Evolutionary conservation across 805 yeast species (phyloP).

Genomic region (Torulaspora gathmanii): DNA sequence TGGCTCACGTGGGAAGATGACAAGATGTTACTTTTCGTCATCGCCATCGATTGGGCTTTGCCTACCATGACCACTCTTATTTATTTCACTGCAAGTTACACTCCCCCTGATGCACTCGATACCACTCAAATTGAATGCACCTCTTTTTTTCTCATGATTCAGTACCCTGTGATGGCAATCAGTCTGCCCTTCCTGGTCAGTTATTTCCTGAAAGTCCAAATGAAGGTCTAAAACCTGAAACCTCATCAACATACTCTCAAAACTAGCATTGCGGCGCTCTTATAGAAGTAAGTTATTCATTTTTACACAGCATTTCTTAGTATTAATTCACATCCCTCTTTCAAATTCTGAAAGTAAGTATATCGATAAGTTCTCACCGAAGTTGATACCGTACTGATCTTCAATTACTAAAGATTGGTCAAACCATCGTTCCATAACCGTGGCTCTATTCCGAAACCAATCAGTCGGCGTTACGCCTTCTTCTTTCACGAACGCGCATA

Average conservation of each 20-base stretch:
- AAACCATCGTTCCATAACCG: constrained; percentile 55
- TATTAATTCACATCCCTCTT: constrained; percentile 13
- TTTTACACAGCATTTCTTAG: not conserved
- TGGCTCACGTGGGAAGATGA: constrained; percentile 52
- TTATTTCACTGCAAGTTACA: constrained; percentile 80
- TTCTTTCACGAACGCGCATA: constrained; percentile 69
- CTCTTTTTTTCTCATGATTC: constrained; percentile 68
- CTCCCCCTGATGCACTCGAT: constrained; percentile 53
- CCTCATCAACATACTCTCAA: not conserved
- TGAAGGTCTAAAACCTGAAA: constrained; percentile 21
- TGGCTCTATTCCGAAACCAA: constrained; percentile 73
- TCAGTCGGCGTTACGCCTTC: constrained; percentile 59
- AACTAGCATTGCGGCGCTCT: not conserved
- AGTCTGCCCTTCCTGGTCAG: constrained; percentile 62
- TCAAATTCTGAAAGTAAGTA: constrained; percentile 55
- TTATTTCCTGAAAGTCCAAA: constrained; percentile 34
- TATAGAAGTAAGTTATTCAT: not conserved
- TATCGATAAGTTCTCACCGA: constrained; percentile 62
- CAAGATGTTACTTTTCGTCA: constrained; percentile 63
- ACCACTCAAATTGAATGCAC: constrained; percentile 72
- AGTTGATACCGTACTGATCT: constrained; percentile 53
- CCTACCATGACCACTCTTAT: constrained; percentile 90
- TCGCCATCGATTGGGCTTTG: constrained; percentile 68
- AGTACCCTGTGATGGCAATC: constrained; percentile 62
- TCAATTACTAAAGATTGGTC: constrained; percentile 41